Conservation (phyloP, 768 basidiomycete genomes). For the Tricholoma hemisulphureum region DNA sequence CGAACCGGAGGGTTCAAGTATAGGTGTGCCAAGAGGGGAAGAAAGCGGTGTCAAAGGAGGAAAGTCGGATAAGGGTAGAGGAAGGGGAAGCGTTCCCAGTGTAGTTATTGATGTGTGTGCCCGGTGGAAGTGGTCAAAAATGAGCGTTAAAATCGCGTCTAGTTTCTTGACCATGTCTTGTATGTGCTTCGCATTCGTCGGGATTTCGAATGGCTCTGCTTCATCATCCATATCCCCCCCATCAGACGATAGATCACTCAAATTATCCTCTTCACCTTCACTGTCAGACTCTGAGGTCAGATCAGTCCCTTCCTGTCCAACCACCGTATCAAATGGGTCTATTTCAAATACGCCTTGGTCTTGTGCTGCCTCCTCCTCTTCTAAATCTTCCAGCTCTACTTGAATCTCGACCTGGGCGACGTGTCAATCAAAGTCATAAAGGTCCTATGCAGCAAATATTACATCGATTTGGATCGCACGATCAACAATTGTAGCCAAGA, state of each 20-base stretch:
- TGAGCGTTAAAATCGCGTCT: conserved; percentile 78
- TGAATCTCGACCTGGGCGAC: conserved; percentile 85
- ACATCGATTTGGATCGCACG: conserved; percentile 97
- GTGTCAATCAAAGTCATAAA: neutral
- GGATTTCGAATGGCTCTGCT: conserved; percentile 38
- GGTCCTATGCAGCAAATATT: conserved; percentile 2
- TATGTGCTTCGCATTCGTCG: conserved; percentile 63
- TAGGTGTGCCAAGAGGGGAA: conserved; percentile 25
- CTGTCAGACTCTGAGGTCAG: conserved; percentile 56
- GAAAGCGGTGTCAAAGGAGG: conserved; percentile 29
- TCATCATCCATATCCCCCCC: conserved; percentile 49
- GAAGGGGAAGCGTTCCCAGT: conserved; percentile 18
- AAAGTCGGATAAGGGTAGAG: conserved; percentile 36
- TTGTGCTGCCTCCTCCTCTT: conserved; percentile 56
- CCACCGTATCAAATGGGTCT: conserved; percentile 82
- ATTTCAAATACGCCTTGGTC: conserved; percentile 68
- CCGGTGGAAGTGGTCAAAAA: conserved; percentile 82
- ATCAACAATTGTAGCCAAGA: conserved; percentile 85
- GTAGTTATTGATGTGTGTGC: conserved; percentile 31
- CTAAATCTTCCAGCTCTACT: conserved; percentile 90
- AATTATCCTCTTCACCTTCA: conserved; percentile 48
- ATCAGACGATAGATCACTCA: conserved; percentile 79
- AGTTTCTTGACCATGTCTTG: conserved; percentile 90
- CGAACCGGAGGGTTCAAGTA: conserved; percentile 7
- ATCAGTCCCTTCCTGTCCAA: conserved; percentile 71